Percentiles rank a stretch among this genome's conserved stretches.
These are phyloP conservation scores for Salicornia ramosissima DNA, from an alignment of 148 eudicot genomes.

Conservation along the genomic window DNA sequence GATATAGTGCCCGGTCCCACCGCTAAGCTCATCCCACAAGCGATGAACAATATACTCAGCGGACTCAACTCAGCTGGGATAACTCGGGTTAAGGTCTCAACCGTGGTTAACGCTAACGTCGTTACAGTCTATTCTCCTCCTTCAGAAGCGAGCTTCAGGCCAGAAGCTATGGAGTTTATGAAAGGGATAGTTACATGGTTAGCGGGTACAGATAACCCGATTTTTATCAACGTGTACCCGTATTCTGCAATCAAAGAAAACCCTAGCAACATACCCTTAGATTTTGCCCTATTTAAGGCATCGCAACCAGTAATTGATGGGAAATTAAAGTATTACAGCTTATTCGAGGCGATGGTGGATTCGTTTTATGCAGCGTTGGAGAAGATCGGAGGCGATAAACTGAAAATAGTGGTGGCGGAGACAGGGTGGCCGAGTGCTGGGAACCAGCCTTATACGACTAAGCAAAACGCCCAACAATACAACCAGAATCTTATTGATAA, in stretches of 20 bases:
- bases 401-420: constrained; percentile 24
- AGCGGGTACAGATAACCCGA: constrained; percentile 10
- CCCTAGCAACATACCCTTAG: constrained; percentile 9
- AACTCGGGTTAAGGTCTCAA: constrained; percentile 12
- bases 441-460: constrained; percentile 20
- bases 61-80: constrained; percentile 6
- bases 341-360: constrained; percentile 42
- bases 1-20: constrained; percentile 17
- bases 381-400: constrained; percentile 11
- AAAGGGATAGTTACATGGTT: constrained; percentile 11
- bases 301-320: constrained; percentile 28
- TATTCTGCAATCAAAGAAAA: constrained; percentile 6
- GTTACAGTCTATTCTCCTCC: constrained; percentile 19
- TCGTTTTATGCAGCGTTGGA: constrained; percentile 27
- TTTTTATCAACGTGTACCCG: constrained; percentile 26
- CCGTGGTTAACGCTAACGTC: constrained; percentile 6
- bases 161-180: neutral
- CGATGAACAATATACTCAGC: constrained; percentile 17
- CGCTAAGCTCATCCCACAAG: constrained; percentile 15
- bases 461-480: constrained; percentile 19
- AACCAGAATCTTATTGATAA: constrained; percentile 24
- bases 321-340: constrained; percentile 14
- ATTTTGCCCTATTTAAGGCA: constrained; percentile 19
- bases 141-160: constrained; percentile 15
- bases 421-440: constrained; percentile 46